Conservation (phyloP, 1,284 basidiomycete species). For the Trametes hirsuta region DNA sequence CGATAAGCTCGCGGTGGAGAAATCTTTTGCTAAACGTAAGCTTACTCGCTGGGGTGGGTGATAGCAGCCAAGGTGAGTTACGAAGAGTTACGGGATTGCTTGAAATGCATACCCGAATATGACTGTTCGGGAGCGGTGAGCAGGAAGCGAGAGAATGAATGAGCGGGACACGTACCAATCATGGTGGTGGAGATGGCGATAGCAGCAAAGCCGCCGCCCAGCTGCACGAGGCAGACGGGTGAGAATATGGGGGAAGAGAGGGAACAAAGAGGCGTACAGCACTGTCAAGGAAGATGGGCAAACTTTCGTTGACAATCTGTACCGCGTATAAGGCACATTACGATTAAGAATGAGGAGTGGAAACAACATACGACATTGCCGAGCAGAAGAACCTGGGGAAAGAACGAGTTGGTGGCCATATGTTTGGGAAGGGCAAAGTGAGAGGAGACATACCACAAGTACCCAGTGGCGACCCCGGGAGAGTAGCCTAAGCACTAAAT, state of each 20-base stretch:
- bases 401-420: neutral
- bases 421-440: too few relatives aligned
- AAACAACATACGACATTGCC: slow-evolving; percentile 76
- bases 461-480: slow-evolving; percentile 92
- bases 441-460: slow-evolving; percentile 67
- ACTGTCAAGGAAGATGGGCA: slow-evolving; percentile 93
- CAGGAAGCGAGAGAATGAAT: neutral
- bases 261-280: slow-evolving; percentile 54
- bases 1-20: neutral
- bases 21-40: neutral
- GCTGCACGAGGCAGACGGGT: slow-evolving; percentile 37
- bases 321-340: neutral
- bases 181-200: slow-evolving; percentile 83
- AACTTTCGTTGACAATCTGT: slow-evolving; percentile 88
- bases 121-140: slow-evolving; percentile 42
- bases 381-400: slow-evolving; percentile 71
- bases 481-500: slow-evolving; percentile 77
- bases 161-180: slow-evolving; percentile 58
- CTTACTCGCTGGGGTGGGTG: slow-evolving; percentile 48
- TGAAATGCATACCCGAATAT: slow-evolving; percentile 74
- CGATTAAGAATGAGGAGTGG: neutral
- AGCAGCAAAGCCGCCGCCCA: slow-evolving; percentile 86
- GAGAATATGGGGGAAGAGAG: neutral
- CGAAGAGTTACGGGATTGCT: neutral
- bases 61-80: neutral